A percentile compares a stretch with the other conserved stretches of the same genome.
Conservation (phyloP, 2,329 filamentous ascomycete species). For the Penicillium freii region DNA sequence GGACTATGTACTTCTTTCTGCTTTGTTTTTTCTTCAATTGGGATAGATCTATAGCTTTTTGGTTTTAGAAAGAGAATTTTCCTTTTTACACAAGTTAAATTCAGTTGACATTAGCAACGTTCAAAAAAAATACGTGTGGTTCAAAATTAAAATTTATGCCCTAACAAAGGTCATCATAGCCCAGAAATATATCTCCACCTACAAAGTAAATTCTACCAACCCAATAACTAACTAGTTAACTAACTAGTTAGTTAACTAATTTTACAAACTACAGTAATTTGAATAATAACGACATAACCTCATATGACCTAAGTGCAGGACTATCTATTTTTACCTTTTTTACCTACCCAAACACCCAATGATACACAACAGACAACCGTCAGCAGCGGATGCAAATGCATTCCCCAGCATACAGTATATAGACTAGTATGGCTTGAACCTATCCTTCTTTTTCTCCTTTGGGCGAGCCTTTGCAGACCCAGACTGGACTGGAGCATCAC, state of each 20-base stretch:
- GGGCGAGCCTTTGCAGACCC: constrained; percentile 25
- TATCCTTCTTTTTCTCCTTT: constrained; percentile 39
- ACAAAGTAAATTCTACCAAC: not conserved
- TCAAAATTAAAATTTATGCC: not conserved
- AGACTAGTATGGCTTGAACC: constrained; percentile 41
- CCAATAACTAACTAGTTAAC: not conserved
- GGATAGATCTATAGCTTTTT: too few relatives aligned
- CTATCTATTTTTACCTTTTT: constrained; percentile 15
- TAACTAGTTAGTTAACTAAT: too few relatives aligned
- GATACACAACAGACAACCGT: constrained; percentile 17
- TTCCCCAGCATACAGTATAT: constrained; percentile 1
- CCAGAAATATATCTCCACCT: not conserved
- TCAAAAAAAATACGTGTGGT: not conserved
- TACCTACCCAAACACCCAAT: constrained; percentile 9
- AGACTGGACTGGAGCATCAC: constrained; percentile 14
- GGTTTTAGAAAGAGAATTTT: not conserved
- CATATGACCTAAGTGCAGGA: not conserved
- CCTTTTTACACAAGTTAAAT: not conserved
- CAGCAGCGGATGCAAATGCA: constrained; percentile 1
- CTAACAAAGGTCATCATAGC: too few relatives aligned
- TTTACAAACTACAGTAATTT: not conserved
- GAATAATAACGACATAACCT: not conserved
- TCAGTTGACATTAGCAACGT: not conserved
- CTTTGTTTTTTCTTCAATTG: too few relatives aligned
- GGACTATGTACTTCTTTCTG: too few relatives aligned